These are phyloP conservation scores for Thamnidium elegans DNA, from an alignment of 192 early-diverging fungal genomes.

Conservation along the genomic window DNA sequence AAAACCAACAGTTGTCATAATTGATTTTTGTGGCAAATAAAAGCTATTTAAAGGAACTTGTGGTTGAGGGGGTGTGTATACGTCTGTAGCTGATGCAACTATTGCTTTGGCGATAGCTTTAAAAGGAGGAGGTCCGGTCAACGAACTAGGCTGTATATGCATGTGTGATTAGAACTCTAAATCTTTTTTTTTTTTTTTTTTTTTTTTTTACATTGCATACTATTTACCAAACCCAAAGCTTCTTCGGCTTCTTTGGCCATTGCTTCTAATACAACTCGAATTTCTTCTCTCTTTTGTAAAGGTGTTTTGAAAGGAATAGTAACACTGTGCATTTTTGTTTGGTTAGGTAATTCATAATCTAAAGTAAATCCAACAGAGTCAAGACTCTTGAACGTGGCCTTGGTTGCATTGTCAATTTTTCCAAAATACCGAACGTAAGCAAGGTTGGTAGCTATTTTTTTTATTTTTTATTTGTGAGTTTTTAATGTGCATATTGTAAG, in stretches of 20 bases:
- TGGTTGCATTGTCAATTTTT: slow-evolving; percentile 21
- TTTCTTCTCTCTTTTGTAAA: slow-evolving; percentile 38
- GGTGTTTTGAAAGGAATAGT: slow-evolving; percentile 30
- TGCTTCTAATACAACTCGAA: slow-evolving; percentile 38
- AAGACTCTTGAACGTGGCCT: slow-evolving; percentile 38
- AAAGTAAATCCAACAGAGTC: slow-evolving; percentile 34
- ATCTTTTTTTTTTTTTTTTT: not conserved
- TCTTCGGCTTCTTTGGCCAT: slow-evolving; percentile 49
- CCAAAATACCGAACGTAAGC: slow-evolving; percentile 44
- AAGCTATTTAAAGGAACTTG: slow-evolving; percentile 25
- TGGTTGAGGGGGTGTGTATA: slow-evolving; percentile 15
- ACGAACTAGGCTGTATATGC: slow-evolving; percentile 30
- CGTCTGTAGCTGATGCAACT: slow-evolving; percentile 20
- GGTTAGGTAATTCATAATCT: slow-evolving; percentile 20
- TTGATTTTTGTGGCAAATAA: not conserved
- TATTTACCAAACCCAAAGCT: slow-evolving; percentile 39
- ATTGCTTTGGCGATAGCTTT: slow-evolving; percentile 33
- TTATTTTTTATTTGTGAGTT: not conserved
- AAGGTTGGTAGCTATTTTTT: slow-evolving; percentile 35
- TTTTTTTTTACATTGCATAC: too few species aligned
- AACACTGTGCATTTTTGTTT: slow-evolving; percentile 14
- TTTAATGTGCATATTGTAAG: not conserved
- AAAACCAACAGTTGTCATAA: not conserved
- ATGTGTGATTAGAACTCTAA: not conserved
- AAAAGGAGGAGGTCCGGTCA: slow-evolving; percentile 36